Evolutionary conservation across 768 basidiomycete genomes (phyloP), one percentile per base, ranked within the genome.

Genomic region (Leccinum truebloodii): DNA sequence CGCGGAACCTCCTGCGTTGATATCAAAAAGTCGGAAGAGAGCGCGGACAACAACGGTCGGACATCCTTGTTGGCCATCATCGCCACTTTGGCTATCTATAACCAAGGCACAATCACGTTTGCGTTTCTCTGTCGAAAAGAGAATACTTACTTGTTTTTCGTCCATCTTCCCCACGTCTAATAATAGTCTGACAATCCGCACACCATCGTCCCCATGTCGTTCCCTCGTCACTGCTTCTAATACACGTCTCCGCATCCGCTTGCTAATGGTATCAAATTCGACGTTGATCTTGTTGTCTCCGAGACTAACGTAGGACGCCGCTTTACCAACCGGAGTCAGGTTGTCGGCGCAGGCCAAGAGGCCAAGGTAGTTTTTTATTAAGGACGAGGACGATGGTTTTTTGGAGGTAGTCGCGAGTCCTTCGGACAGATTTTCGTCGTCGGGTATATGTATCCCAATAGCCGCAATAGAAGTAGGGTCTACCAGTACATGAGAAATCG

Each of bases 1-100:
- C 90, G 90, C 5, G 97, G 91, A 2, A 98, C 89, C 74, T 98
- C 95, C 77, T 97, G 94, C 12, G 90, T 89, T 69, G 91, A 93
- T 66, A 98, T 87, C 57, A 98, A 71, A 35, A 86, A 88, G 68
- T 95, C 88, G 3, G 87, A 32, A 80, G 93, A 87, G 54, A 99
- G 83, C 4, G 86, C 85, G 22, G 91, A 83, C 57, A 97, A 79
- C 51, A 93, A 76, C 4, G 34, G 34, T 34, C 34, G 34, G 57
- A 92, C 89, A 65, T 94, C 91, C 72, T 93, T 94, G 35, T 89
- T 81, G 2, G 92, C 84, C 81, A 98, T 90, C 92, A 99, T 93
- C 16, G 93, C 92, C 54, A 89, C 80, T 34, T 73, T 96, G 35
- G 14, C 35, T 37, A 37, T 37, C 35, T 6, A 37, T 37, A 9